Evolutionary conservation across 305 asterid genomes (phyloP).

Genomic region (Galium porrigens): DNA sequence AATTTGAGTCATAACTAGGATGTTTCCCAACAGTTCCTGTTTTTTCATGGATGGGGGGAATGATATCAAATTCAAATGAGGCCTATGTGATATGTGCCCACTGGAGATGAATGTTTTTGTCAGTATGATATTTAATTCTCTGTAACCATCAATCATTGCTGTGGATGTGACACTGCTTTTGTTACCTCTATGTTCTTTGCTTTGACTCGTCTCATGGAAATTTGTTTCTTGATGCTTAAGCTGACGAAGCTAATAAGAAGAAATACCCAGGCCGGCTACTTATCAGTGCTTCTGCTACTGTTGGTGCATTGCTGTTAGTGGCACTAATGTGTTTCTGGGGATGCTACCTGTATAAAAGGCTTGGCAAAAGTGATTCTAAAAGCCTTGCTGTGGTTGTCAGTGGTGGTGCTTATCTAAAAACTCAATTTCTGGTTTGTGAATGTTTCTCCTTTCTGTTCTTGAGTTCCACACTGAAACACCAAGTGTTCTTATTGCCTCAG

Average conservation of each 20-base stretch:
- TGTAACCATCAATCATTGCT: not conserved
- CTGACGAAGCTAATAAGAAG: conserved; percentile 52
- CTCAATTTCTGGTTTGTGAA: conserved; percentile 17
- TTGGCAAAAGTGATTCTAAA: conserved; percentile 63
- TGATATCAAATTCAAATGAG: not conserved
- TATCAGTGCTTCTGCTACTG: conserved; percentile 81
- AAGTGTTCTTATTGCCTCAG: conserved; percentile 32
- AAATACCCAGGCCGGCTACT: conserved; percentile 69
- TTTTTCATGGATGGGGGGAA: not conserved
- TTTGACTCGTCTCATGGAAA: conserved; percentile 6
- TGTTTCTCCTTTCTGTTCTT: conserved; percentile 13
- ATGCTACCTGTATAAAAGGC: conserved; percentile 79
- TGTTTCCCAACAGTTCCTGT: not conserved
- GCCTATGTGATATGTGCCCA: not conserved
- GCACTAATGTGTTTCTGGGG: conserved; percentile 99
- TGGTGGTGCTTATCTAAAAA: conserved; percentile 51
- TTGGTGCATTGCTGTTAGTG: conserved; percentile 87
- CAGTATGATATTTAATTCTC: not conserved
- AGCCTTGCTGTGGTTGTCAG: conserved; percentile 71
- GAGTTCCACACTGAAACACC: conserved; percentile 8
- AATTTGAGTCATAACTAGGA: not conserved
- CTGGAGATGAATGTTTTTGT: not conserved
- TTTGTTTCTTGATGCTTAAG: conserved; percentile 27
- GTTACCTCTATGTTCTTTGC: conserved; percentile 8
- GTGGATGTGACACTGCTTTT: not conserved